Base-by-base conservation (phyloP, 2,329 filamentous ascomycete genomes). In the Microcyclospora tardicrescens region DNA sequence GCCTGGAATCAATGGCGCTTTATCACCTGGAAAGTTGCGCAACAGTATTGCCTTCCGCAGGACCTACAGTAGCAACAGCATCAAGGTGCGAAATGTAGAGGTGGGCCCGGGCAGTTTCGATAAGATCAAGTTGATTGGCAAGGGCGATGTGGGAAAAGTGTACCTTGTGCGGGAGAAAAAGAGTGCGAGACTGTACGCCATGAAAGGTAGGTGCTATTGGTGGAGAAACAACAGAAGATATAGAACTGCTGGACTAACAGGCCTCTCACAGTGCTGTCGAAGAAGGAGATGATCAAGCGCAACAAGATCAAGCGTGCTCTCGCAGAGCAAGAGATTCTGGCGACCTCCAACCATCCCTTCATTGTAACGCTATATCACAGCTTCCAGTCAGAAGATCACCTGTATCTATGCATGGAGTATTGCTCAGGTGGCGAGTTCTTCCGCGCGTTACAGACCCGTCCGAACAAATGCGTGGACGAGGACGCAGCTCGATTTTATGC, bases 401-500 rank as follows among this genome's bases (percentile, higher is more conserved):
- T 98, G 32, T 98, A 98, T 59, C 73, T 98, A n/a, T 98, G 91
- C 61, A 98, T 98, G 91, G 91, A 98, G 63, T 98, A 98, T 60
- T 98, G 91, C 70, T 96, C 87, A 53, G 91, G 91, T 49, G 91
- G 91, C 44, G 91, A 98, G 63, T 98, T 98, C 67, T 98, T 98
- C 71, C 73, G 91, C 60, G 91, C 91, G 16, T 69, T 98, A 34
- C 91, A 98, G 67, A 96, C 91, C 5, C 78, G 91, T 24, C 91
- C 91, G 9, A 93, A 93, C 53, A 98, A 96, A 66, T 96, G 85
- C 57, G 93, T 98, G 36, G 81, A 87, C 30, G 91, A 98, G 61
- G 91, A 98, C 44, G 91, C 94, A 54, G 91, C 91, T 33, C 77
- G 89, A 36, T 98, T 98, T 60, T 98, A 98, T 57, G 91, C 91